A percentile compares a stretch with the other conserved stretches of the same genome.
Conservation (phyloP, 2,329 filamentous ascomycete genomes). For the Eurotiales sp. region DNA sequence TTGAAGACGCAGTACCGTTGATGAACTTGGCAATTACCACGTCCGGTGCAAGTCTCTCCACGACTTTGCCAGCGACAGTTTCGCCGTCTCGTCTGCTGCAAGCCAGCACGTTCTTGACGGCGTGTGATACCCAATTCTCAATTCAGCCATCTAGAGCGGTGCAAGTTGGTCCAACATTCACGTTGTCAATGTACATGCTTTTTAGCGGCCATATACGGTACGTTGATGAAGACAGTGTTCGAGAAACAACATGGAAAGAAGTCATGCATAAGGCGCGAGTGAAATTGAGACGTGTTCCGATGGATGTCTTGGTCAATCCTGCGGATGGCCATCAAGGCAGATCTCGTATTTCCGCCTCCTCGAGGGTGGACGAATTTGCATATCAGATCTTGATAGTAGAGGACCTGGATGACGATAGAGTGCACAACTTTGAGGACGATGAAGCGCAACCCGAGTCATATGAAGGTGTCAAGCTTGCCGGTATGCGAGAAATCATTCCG, state of each 20-base stretch:
- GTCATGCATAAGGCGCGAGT: constrained; percentile 90
- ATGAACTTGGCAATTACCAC: constrained; percentile 93
- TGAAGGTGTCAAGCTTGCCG: constrained; percentile 59
- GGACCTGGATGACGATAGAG: constrained; percentile 69
- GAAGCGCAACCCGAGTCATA: constrained; percentile 55
- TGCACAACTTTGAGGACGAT: constrained; percentile 63
- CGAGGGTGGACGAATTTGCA: constrained; percentile 60
- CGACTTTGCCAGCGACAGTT: constrained; percentile 72
- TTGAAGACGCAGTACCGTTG: constrained; percentile 86
- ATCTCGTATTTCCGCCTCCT: constrained; percentile 35
- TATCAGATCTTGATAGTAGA: constrained; percentile 82
- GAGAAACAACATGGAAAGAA: constrained; percentile 86
- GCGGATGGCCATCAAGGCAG: constrained; percentile 14
- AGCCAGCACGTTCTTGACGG: constrained; percentile 83
- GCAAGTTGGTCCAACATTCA: constrained; percentile 84
- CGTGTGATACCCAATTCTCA: constrained; percentile 80
- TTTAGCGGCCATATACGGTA: constrained; percentile 72
- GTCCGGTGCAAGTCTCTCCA: constrained; percentile 82
- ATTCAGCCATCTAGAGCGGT: constrained; percentile 60
- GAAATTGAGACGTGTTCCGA: constrained; percentile 69
- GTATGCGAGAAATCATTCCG: constrained; percentile 63
- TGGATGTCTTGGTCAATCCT: constrained; percentile 45
- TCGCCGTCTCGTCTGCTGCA: constrained; percentile 89
- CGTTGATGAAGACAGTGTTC: constrained; percentile 53
- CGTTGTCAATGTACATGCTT: constrained; percentile 88